Evolutionary conservation across 495 filamentous ascomycete genomes (phyloP).

Genomic region (Podospora tetraspora): DNA sequence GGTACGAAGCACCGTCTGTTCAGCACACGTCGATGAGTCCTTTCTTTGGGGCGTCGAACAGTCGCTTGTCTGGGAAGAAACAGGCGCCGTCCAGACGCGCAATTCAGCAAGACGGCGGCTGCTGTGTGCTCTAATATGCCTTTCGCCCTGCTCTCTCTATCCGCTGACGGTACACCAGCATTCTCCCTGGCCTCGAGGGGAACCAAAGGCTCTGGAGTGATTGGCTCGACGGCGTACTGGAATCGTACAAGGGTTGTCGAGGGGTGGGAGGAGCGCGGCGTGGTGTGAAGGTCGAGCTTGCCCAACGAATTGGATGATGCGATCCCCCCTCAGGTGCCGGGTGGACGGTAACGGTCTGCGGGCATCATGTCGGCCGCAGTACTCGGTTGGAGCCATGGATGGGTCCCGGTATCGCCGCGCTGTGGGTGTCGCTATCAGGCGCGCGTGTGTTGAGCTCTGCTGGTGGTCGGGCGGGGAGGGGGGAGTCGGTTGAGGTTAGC

Average conservation of each 20-base stretch:
- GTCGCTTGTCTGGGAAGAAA: background rate
- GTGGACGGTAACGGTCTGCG: background rate
- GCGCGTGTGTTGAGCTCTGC: background rate
- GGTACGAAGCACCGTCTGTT: background rate
- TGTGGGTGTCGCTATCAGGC: background rate
- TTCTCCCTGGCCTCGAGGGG: background rate
- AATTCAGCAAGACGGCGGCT: background rate
- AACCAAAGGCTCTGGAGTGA: background rate
- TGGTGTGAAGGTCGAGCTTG: background rate
- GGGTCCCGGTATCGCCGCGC: background rate
- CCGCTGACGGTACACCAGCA: background rate
- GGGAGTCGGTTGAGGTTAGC: background rate
- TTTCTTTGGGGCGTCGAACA: background rate
- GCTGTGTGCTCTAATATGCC: background rate
- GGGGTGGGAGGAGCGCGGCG: background rate
- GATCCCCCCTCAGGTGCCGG: background rate
- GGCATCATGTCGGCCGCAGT: background rate
- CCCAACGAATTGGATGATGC: background rate
- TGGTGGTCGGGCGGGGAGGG: background rate
- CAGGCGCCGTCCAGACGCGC: background rate
- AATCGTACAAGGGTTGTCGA: background rate
- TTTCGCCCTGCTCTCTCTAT: background rate
- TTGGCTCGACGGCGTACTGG: background rate
- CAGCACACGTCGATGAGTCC: background rate
- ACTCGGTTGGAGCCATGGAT: background rate